These are phyloP conservation scores for Thelonectria olida DNA, from an alignment of 2,329 filamentous ascomycete species.

Conservation along the genomic window DNA sequence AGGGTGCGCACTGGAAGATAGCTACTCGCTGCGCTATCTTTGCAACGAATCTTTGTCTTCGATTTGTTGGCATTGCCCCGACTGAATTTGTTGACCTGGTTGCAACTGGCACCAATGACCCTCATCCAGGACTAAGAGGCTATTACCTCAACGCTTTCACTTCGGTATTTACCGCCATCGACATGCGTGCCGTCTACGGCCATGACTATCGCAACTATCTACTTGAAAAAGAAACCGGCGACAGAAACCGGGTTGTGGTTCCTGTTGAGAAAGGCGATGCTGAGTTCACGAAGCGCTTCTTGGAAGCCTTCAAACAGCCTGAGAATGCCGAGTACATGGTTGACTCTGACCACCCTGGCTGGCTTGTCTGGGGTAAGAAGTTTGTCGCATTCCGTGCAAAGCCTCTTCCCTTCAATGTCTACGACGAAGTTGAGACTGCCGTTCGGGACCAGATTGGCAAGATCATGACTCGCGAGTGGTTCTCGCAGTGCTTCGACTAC, in stretches of 20 bases:
- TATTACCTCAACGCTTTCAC: constrained; percentile 84
- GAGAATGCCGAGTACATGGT: constrained; percentile 81
- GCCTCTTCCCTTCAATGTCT: constrained; percentile 72
- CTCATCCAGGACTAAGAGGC: constrained; percentile 84
- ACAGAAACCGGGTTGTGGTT: constrained; percentile 80
- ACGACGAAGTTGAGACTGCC: constrained; percentile 81
- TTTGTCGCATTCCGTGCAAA: constrained; percentile 83
- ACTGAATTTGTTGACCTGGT: constrained; percentile 85
- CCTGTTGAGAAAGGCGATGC: constrained; percentile 78
- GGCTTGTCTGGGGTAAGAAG: constrained; percentile 93
- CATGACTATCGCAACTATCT: constrained; percentile 92
- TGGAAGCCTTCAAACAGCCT: constrained; percentile 79
- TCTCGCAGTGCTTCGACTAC: constrained; percentile 87
- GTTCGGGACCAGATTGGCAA: constrained; percentile 83
- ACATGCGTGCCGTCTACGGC: constrained; percentile 84
- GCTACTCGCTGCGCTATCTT: constrained; percentile 90
- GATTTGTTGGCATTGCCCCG: constrained; percentile 89
- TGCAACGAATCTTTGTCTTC: constrained; percentile 86
- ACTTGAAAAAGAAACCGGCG: constrained; percentile 75
- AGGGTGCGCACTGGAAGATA: constrained; percentile 94
- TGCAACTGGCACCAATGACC: constrained; percentile 83
- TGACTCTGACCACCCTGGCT: constrained; percentile 91
- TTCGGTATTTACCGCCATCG: constrained; percentile 81
- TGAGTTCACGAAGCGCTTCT: constrained; percentile 80
- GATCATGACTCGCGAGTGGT: constrained; percentile 84